Base-by-base conservation (phyloP, 306 rosid genomes). In the Geum urbanum region DNA sequence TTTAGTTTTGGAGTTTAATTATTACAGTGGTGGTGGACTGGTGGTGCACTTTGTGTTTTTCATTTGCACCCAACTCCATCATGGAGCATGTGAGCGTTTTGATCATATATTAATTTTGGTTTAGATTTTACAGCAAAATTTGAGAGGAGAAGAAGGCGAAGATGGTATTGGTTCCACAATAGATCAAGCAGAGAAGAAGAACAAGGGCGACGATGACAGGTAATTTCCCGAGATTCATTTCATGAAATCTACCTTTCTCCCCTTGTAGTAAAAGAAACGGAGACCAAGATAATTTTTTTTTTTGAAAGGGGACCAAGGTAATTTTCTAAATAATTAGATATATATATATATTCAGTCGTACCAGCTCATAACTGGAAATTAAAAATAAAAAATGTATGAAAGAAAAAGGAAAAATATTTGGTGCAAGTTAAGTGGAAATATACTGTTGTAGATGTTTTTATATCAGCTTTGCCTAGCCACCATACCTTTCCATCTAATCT, bases 41-140 rank as follows among this genome's bases (percentile, higher is more conserved):
- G 84, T 84, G 96, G 85, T 89, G 96, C 96, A 89, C 81, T 79
- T 82, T 82, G 44, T 73, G 76, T 77, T 63, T 32, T 49, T 52
- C 53, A 58, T 74, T 74, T 80, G 75, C 68, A 71, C 82, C 56
- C 69, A 24, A 24, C 27, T 2, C 27, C 2, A 57, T 45, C 22
- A 52, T 32, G 37, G 59, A 32, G 43, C 70, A 10, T 16, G 24
- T 32, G 60, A 15, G 43, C 7, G 76, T 70, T 32, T 32, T 77
- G 76, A 70, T 65, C 73, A 55, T 46, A 24, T 70, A 37, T 62
- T 32, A 32, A 37, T 69, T 40, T 50, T 46, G 73, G 49, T 54
- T 73, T 67, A 50, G 6, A 37, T 64, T 73, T 58, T 77, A 66
- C 76, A 86, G 92, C 81, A 68, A 67, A 8, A 46, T 7, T 49